Evolutionary conservation across 2,329 filamentous ascomycete species (phyloP), one percentile per base, ranked within the genome.

Genomic region (Talaromyces albobiverticillius): DNA sequence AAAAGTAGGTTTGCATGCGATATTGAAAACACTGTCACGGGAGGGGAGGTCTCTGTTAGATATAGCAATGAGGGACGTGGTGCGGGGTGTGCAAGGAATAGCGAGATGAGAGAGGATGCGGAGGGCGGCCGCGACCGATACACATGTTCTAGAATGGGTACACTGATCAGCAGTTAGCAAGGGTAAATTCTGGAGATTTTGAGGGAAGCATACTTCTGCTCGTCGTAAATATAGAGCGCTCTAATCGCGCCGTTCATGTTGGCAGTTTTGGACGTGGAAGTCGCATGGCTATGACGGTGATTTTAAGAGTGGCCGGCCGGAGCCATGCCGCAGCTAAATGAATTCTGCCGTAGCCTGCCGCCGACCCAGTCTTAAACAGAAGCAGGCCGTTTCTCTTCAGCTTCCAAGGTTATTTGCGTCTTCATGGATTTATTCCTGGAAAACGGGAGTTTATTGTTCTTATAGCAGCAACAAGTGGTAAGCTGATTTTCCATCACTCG

Each of bases 171-270:
- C 56, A 26, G 62, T 51, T 54, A 57, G 22, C 31, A 20, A 16
- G 32, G 32, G 14, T 16, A 45, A 54, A 7, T 34, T 4, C 25
- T 16, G 26, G 42, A 54, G 46, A 25, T 14, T 18, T 25, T 3
- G 8, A 14, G 26, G 5, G 25, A n/a, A 14, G n/a, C 82, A 67
- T 77, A 95, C 92, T 92, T 90, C 76, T 92, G 85, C 79, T 96
- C 92, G 82, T 97, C 92, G 74, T 89, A 96, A 71, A 99, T 91
- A 79, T 97, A 93, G 67, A 99, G 81, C 70, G 93, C 94, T 79
- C 97, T 93, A 68, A 99, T 89, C 69, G 89, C 85, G 76, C 90
- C 85, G 77, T 83, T 89, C 88, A 92, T 93, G 70, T 73, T 85
- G 68, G 55, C 60, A 56, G 55, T 46, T n/a, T n/a, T 38, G 36